phyloP scores from a whole-genome alignment of 805 yeast species.

The Clavispora phyllophila region DNA sequence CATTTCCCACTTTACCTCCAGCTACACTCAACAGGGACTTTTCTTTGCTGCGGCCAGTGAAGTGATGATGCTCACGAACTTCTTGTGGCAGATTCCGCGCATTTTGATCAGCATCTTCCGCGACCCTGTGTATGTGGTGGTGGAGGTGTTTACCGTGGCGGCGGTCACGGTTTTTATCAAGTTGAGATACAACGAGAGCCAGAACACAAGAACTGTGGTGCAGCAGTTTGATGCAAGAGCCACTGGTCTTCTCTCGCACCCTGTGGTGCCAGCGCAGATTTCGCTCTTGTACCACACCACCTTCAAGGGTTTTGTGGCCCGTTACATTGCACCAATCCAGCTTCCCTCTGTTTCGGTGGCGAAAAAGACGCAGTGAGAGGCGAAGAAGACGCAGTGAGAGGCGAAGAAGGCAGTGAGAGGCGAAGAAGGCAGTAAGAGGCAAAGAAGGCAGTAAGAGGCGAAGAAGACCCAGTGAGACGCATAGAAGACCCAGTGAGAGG shows the following conservation, averaged over 20 bases:
- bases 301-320: constrained; percentile 15
- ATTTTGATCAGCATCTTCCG: constrained; percentile 20
- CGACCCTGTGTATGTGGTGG: constrained; percentile 22
- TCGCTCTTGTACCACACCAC: constrained; percentile 15
- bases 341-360: constrained; percentile 13
- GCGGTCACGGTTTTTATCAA: constrained; percentile 29
- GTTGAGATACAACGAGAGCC: constrained; percentile 30
- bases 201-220: constrained; percentile 35
- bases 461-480: constrained; percentile 16
- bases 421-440: too few relatives aligned
- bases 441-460: constrained; percentile 10
- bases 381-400: too few relatives aligned
- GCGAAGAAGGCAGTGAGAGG: too few relatives aligned
- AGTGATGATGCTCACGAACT: constrained; percentile 22
- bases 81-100: constrained; percentile 22
- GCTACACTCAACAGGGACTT: constrained; percentile 33
- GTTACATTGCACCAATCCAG: constrained; percentile 19
- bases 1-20: constrained; percentile 27
- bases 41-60: constrained; percentile 36
- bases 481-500: too few relatives aligned
- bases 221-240: constrained; percentile 41
- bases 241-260: constrained; percentile 19
- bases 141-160: constrained; percentile 31
- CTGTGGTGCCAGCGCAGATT: constrained; percentile 10
- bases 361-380: constrained; percentile 12